These are phyloP conservation scores for Tephrocybe sp. DNA, from an alignment of 768 basidiomycete species.

Conservation along the genomic window DNA sequence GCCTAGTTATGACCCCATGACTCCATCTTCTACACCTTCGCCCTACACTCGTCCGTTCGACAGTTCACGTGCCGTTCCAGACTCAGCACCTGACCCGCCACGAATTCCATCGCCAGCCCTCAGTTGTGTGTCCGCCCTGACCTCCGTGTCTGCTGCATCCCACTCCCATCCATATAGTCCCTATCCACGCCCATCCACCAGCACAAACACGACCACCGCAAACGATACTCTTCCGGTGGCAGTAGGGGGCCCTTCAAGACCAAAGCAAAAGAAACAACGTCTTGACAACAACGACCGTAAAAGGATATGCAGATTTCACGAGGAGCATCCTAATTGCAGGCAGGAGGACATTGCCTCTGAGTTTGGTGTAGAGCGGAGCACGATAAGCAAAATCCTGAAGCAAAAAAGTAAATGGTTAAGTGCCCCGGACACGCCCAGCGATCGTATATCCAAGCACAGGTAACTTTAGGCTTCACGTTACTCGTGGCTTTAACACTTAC, in stretches of 20 bases:
- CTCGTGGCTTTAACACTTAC: neutral
- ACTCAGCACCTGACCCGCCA: slow-evolving; percentile 36
- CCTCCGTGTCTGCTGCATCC: slow-evolving; percentile 51
- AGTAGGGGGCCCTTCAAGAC: too few species aligned
- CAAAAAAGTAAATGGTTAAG: slow-evolving; percentile 81
- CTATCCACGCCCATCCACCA: too few species aligned
- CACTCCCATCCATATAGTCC: too few species aligned
- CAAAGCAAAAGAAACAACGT: slow-evolving; percentile 67
- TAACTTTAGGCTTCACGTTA: slow-evolving; percentile 18
- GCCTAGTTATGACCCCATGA: slow-evolving; percentile 45
- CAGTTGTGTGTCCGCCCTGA: slow-evolving; percentile 53
- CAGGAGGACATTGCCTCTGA: slow-evolving; percentile 82
- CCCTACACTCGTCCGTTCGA: slow-evolving; percentile 43
- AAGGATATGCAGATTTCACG: slow-evolving; percentile 69
- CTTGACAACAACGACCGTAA: slow-evolving; percentile 76
- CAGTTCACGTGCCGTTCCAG: slow-evolving; percentile 45
- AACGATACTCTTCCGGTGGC: too few species aligned
- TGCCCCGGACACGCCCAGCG: slow-evolving; percentile 56
- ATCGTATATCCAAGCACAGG: slow-evolving; percentile 72
- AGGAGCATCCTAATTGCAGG: slow-evolving; percentile 62
- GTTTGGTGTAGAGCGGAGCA: slow-evolving; percentile 86
- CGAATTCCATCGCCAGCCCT: slow-evolving; percentile 64
- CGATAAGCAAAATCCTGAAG: slow-evolving; percentile 92
- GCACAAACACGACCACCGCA: too few species aligned
- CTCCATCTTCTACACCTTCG: slow-evolving; percentile 43